These are phyloP conservation scores for Metarhizium anisopliae DNA, from an alignment of 2,329 filamentous ascomycete species.

Conservation along the genomic window DNA sequence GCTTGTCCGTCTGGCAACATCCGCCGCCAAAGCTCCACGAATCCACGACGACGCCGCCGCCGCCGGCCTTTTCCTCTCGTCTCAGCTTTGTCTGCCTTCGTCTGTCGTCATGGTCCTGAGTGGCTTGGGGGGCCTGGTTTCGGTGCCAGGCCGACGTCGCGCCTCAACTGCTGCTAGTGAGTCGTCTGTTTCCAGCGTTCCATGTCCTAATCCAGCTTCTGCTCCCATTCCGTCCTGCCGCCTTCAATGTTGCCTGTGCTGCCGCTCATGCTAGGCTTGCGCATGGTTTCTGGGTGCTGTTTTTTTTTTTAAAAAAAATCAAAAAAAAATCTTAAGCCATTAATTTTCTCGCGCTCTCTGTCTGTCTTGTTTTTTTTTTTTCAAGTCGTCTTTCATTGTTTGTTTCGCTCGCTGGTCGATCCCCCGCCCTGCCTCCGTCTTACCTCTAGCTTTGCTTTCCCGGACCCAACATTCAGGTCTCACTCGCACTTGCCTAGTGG, in stretches of 20 bases:
- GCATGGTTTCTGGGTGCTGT: no score
- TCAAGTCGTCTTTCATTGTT: no score
- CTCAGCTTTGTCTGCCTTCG: neutral
- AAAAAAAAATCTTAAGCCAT: no score
- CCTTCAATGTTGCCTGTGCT: no score
- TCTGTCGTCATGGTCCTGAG: slow-evolving; percentile 21
- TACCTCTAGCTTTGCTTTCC: no score
- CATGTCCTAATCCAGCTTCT: no score
- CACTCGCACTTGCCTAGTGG: slow-evolving; percentile 1
- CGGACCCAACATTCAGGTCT: neutral
- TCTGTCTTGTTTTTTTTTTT: no score
- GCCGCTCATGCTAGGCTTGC: no score
- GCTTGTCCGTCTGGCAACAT: neutral
- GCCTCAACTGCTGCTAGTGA: slow-evolving; percentile 18
- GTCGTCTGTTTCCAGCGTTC: slow-evolving; percentile 2
- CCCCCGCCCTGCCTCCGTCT: no score
- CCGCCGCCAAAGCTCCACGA: neutral
- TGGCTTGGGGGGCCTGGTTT: slow-evolving; percentile 15
- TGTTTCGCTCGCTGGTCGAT: no score
- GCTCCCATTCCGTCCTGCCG: no score
- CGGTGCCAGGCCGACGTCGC: slow-evolving; percentile 21
- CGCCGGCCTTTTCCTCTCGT: neutral
- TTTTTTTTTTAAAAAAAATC: no score
- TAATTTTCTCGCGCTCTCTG: neutral
- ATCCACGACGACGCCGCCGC: neutral